Evolutionary conservation across 2,329 filamentous ascomycete species (phyloP).

Genomic region (Epichloe aotearoae): DNA sequence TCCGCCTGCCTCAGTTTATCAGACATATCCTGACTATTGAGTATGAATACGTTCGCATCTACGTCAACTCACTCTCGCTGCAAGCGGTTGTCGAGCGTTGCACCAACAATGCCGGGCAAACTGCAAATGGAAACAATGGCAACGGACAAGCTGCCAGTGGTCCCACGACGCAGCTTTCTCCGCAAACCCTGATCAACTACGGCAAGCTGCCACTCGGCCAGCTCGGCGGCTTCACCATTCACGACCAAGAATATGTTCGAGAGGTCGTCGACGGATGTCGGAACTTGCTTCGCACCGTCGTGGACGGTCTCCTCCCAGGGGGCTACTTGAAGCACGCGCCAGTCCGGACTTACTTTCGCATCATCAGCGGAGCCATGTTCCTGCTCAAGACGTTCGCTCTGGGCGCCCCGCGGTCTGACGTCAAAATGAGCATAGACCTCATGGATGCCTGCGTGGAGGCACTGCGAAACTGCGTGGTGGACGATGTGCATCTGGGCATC

Average conservation of each 20-base stretch:
- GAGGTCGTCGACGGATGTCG: slow-evolving; percentile 69
- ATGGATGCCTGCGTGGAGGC: slow-evolving; percentile 65
- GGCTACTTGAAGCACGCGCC: slow-evolving; percentile 73
- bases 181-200: slow-evolving; percentile 51
- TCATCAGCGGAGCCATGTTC: slow-evolving; percentile 77
- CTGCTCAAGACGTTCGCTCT: slow-evolving; percentile 73
- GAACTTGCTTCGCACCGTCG: slow-evolving; percentile 63
- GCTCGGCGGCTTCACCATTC: slow-evolving; percentile 48
- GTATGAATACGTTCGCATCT: slow-evolving; percentile 89
- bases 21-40: slow-evolving; percentile 79
- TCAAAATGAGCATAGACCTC: slow-evolving; percentile 59
- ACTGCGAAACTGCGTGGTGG: slow-evolving; percentile 64
- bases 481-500: slow-evolving; percentile 76
- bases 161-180: slow-evolving; percentile 31
- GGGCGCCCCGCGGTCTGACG: slow-evolving; percentile 65
- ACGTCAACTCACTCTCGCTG: slow-evolving; percentile 84
- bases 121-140: slow-evolving; percentile 23
- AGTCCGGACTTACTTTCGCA: slow-evolving; percentile 74
- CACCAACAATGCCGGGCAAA: slow-evolving; percentile 54
- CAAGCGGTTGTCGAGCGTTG: slow-evolving; percentile 92
- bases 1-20: slow-evolving; percentile 52
- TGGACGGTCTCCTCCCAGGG: slow-evolving; percentile 59
- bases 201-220: slow-evolving; percentile 51
- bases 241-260: slow-evolving; percentile 59
- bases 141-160: slow-evolving; percentile 15